phyloP scores from a whole-genome alignment of 2,329 filamentous ascomycete species.

The Phaeosphaeriaceae sp. region DNA sequence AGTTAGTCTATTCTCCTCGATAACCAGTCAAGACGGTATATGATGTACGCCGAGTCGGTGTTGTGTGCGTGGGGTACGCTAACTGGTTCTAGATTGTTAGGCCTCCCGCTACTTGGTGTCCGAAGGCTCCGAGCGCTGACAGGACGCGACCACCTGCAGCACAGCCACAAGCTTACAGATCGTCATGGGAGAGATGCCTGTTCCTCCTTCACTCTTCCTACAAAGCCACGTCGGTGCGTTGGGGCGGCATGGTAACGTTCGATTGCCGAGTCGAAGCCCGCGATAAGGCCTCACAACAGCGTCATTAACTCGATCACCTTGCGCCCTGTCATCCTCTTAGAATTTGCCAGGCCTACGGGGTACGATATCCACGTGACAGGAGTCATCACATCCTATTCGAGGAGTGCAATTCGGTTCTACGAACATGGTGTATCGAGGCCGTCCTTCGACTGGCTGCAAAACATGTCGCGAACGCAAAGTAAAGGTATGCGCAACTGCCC shows the following conservation, averaged over 20 bases:
- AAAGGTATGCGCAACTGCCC: neutral
- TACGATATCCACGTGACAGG: neutral
- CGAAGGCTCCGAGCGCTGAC: neutral
- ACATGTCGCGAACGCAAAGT: conserved; percentile 52
- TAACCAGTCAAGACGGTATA: too few relatives aligned
- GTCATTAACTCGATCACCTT: neutral
- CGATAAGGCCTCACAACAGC: neutral
- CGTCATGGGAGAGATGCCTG: neutral
- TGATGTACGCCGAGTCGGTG: neutral
- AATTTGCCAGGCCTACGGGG: neutral
- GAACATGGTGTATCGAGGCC: conserved; percentile 45
- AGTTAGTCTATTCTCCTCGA: too few relatives aligned
- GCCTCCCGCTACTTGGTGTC: neutral
- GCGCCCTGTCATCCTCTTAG: neutral
- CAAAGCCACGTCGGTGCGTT: neutral
- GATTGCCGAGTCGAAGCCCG: neutral
- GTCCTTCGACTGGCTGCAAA: conserved; percentile 42
- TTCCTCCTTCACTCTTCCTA: neutral
- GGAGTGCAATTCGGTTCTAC: neutral
- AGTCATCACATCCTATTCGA: neutral
- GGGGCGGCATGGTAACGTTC: neutral
- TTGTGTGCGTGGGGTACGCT: neutral
- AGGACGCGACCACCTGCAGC: neutral
- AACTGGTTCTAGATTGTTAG: neutral
- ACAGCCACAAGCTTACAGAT: neutral